Conservation (phyloP, 139 green algal species). For the Chlorella sp. region DNA sequence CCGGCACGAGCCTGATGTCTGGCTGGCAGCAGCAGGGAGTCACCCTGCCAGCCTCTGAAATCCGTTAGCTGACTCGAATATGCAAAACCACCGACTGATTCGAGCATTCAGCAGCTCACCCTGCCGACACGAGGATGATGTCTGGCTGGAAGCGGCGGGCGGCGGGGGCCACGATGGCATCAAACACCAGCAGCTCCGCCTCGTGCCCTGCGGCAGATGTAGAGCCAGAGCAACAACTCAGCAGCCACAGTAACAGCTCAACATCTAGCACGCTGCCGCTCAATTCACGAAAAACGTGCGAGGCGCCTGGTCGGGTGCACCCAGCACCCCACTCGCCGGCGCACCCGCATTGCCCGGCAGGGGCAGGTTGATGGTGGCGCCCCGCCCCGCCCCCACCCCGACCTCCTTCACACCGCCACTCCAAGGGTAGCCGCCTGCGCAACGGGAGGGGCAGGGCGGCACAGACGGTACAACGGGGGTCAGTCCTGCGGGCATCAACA, state of each 20-base stretch:
- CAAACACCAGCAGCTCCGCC: too few species aligned
- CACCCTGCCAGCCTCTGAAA: too few species aligned
- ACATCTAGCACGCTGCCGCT: too few species aligned
- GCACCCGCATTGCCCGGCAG: conserved; percentile 62
- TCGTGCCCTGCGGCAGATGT: too few species aligned
- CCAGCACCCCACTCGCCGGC: background rate
- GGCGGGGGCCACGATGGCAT: conserved; percentile 79
- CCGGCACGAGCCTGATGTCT: conserved; percentile 74
- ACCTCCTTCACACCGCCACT: conserved; percentile 76
- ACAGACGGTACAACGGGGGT: too few species aligned
- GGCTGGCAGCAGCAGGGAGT: conserved; percentile 77
- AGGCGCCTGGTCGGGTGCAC: too few species aligned
- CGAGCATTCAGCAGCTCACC: conserved; percentile 10
- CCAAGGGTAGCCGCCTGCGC: conserved; percentile 24
- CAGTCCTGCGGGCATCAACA: too few species aligned
- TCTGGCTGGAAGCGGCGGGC: conserved; percentile 81
- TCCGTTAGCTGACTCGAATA: too few species aligned
- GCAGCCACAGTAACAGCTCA: too few species aligned
- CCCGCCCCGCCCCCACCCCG: conserved; percentile 71
- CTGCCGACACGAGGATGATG: conserved; percentile 75
- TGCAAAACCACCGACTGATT: too few species aligned
- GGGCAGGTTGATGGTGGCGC: conserved; percentile 83
- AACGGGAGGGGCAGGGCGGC: background rate
- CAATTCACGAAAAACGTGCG: too few species aligned
- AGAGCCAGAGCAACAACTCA: background rate